Evolutionary conservation across 164 flowering plant genomes (phyloP).

Genomic region (Malania oleifera): DNA sequence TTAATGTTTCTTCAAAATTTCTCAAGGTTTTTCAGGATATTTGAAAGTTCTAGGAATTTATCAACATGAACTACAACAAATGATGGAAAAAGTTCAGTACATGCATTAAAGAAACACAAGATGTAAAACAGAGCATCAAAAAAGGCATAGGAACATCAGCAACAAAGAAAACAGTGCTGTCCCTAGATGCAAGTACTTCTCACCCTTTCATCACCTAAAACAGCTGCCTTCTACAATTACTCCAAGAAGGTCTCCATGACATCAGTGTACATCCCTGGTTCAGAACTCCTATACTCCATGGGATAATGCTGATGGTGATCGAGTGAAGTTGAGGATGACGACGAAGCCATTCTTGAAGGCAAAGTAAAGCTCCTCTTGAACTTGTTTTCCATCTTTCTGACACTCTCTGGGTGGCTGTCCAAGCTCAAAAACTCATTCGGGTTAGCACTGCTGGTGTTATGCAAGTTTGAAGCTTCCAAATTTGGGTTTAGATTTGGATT

Average conservation of each 20-base stretch:
- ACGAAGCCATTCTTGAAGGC: constrained; percentile 72
- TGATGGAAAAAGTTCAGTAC: background rate
- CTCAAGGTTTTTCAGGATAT: no score
- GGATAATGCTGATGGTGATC: constrained; percentile 53
- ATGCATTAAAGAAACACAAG: constrained; percentile 8
- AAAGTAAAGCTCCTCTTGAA: constrained; percentile 86
- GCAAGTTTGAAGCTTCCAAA: constrained; percentile 20
- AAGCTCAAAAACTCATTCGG: constrained; percentile 75
- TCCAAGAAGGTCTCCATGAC: constrained; percentile 85
- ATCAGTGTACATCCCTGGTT: constrained; percentile 70
- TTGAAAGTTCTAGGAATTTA: no score
- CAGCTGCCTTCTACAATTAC: constrained; percentile 22
- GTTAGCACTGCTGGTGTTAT: constrained; percentile 24
- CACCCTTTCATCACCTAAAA: constrained; percentile 9
- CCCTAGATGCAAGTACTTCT: constrained; percentile 24
- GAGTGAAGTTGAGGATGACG: constrained; percentile 64
- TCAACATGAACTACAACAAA: constrained; percentile 12
- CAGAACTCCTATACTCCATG: constrained; percentile 46
- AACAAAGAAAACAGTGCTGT: constrained; percentile 17
- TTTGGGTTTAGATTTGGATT: constrained; percentile 30
- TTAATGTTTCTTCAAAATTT: no score
- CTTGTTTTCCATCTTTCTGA: constrained; percentile 60
- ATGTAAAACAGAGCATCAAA: no score
- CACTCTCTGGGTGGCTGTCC: constrained; percentile 49
- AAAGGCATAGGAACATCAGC: no score